Conservation (phyloP, 2,329 filamentous ascomycete genomes). For the Colletotrichum endophyticum region DNA sequence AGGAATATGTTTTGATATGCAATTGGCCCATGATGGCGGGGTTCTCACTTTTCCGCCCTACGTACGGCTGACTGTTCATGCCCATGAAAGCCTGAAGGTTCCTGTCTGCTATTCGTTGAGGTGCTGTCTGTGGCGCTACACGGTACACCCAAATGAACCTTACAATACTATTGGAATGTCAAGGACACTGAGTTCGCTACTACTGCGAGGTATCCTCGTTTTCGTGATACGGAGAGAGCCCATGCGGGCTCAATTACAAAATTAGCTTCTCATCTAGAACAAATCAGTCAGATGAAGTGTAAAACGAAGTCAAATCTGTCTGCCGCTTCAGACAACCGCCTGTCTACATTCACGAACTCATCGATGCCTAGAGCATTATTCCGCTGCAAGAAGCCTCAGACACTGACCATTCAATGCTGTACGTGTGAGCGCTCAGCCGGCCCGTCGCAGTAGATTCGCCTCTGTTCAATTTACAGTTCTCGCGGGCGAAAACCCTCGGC, state of each 20-base stretch:
- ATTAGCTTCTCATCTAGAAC: neutral
- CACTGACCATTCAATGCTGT: neutral
- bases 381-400: neutral
- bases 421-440: neutral
- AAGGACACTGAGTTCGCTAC: neutral
- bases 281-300: neutral
- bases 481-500: neutral
- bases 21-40: neutral
- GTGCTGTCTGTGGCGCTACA: neutral
- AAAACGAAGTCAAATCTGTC: neutral
- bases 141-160: neutral
- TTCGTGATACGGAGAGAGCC: neutral
- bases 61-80: neutral
- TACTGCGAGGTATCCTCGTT: neutral
- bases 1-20: neutral
- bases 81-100: neutral
- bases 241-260: neutral
- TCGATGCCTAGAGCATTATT: neutral
- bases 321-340: neutral
- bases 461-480: neutral
- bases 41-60: no score
- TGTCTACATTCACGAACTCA: neutral
- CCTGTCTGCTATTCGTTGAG: neutral
- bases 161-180: neutral
- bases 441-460: neutral